These are phyloP conservation scores for Debaryomyces robertsiae DNA, from an alignment of 1,139 yeast genomes.

Conservation along the genomic window DNA sequence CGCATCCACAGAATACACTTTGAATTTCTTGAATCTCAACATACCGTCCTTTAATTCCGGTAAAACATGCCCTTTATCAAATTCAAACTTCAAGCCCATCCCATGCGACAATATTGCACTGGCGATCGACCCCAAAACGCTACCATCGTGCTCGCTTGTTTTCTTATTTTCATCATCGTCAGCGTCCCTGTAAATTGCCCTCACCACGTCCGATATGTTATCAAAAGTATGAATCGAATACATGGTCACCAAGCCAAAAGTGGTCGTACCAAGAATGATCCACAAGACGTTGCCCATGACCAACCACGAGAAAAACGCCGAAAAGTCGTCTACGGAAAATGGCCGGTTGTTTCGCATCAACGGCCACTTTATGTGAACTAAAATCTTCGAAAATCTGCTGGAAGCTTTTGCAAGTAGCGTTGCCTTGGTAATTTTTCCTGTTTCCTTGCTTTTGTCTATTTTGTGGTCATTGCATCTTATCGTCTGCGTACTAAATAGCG, in stretches of 20 bases:
- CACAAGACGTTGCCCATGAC: conserved; percentile 58
- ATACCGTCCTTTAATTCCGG: conserved; percentile 62
- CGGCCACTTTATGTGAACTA: conserved; percentile 61
- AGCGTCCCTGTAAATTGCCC: conserved; percentile 13
- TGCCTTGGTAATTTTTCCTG: conserved; percentile 31
- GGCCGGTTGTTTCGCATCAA: conserved; percentile 54
- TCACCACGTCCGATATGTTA: conserved; percentile 27
- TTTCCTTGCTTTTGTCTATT: background rate
- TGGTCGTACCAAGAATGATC: conserved; percentile 67
- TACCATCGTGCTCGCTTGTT: conserved; percentile 20
- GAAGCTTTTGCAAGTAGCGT: conserved; percentile 47
- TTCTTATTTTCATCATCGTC: conserved; percentile 17
- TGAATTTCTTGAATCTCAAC: conserved; percentile 58
- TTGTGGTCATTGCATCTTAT: background rate
- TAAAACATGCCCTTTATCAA: conserved; percentile 38
- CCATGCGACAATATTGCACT: conserved; percentile 44
- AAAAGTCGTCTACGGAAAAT: conserved; percentile 53
- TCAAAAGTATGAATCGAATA: conserved; percentile 49
- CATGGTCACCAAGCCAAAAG: conserved; percentile 57
- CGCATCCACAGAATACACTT: conserved; percentile 28
- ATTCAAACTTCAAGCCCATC: conserved; percentile 39
- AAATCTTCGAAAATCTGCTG: conserved; percentile 44
- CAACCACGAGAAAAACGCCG: conserved; percentile 61
- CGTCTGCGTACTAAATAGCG: conserved; percentile 1
- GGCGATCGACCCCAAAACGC: conserved; percentile 38